phyloP scores from a whole-genome alignment of 1,284 basidiomycete species.

The Irpex lacteus region DNA sequence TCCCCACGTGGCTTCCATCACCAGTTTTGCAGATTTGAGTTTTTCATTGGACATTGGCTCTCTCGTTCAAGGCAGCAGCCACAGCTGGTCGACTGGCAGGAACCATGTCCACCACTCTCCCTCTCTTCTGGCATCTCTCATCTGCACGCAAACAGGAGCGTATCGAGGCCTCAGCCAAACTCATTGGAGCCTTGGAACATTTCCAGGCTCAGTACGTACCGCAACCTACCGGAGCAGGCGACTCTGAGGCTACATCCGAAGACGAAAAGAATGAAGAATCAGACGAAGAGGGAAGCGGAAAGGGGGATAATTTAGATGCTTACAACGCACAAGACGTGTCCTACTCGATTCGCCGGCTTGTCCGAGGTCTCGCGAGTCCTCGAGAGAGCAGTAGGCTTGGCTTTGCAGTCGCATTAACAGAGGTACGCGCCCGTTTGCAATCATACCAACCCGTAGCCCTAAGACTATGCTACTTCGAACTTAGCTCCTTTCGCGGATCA shows the following conservation, averaged over 20 bases:
- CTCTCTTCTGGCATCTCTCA: slow-evolving; percentile 94
- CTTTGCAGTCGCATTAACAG: slow-evolving; percentile 94
- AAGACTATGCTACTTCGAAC: background rate
- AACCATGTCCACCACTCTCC: slow-evolving; percentile 80
- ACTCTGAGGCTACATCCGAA: slow-evolving; percentile 37
- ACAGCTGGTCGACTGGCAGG: background rate
- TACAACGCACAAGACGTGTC: slow-evolving; percentile 86
- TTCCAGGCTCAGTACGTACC: slow-evolving; percentile 70
- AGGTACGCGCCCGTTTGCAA: slow-evolving; percentile 52
- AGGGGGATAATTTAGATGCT: slow-evolving; percentile 47
- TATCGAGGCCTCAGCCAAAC: slow-evolving; percentile 82
- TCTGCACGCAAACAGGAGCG: slow-evolving; percentile 78
- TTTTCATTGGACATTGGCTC: background rate
- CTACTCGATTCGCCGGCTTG: slow-evolving; percentile 82
- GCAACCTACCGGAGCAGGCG: slow-evolving; percentile 38
- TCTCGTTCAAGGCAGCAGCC: background rate
- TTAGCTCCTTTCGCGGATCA: slow-evolving; percentile 79
- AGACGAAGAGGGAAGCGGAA: slow-evolving; percentile 28
- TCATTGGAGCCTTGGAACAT: slow-evolving; percentile 76
- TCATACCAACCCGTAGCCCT: background rate
- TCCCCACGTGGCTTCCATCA: slow-evolving; percentile 5
- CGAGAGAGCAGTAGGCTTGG: slow-evolving; percentile 92
- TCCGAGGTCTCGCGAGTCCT: slow-evolving; percentile 87
- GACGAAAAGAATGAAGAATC: slow-evolving; percentile 36
- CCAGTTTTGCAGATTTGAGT: slow-evolving; percentile 2